Conservation (phyloP, 2,329 filamentous ascomycete species). For the Drechslerella dactyloides region DNA sequence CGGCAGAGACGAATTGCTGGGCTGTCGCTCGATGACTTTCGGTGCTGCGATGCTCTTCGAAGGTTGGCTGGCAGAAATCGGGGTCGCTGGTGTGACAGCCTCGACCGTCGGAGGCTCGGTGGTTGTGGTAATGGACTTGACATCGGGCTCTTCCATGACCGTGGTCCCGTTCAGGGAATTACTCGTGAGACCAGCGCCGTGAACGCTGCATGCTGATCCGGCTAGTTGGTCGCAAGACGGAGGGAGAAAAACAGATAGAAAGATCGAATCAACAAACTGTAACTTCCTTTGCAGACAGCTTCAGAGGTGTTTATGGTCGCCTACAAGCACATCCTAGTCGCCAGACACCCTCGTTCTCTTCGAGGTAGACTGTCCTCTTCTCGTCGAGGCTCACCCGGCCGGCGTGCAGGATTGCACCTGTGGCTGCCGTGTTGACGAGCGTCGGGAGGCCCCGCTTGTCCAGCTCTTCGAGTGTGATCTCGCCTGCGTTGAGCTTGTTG, state of each 20-base stretch:
- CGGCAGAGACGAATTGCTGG: conserved; percentile 41
- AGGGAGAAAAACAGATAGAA: conserved; percentile 28
- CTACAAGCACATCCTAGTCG: conserved; percentile 52
- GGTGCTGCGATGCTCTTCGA: conserved; percentile 14
- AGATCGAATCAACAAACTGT: conserved; percentile 51
- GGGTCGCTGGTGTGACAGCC: conserved; percentile 17
- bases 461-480: conserved; percentile 74
- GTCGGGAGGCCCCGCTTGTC: conserved; percentile 84
- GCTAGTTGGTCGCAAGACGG: conserved; percentile 29
- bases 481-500: conserved; percentile 75
- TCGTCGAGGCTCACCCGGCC: conserved; percentile 85
- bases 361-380: conserved; percentile 76
- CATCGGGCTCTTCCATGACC: conserved; percentile 45
- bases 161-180: conserved; percentile 40
- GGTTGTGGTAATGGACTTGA: conserved; percentile 40
- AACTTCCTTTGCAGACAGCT: conserved; percentile 36
- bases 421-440: conserved; percentile 85
- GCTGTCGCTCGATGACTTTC: conserved; percentile 42
- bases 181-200: conserved; percentile 23
- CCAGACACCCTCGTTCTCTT: conserved; percentile 59
- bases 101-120: conserved; percentile 37
- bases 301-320: conserved; percentile 50
- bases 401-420: conserved; percentile 88
- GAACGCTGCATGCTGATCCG: conserved; percentile 44
- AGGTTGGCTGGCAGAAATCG: conserved; percentile 28